Percentiles rank a stretch among this genome's conserved stretches.
Conservation (phyloP, 768 basidiomycete genomes). For the Suillus alpinus region DNA sequence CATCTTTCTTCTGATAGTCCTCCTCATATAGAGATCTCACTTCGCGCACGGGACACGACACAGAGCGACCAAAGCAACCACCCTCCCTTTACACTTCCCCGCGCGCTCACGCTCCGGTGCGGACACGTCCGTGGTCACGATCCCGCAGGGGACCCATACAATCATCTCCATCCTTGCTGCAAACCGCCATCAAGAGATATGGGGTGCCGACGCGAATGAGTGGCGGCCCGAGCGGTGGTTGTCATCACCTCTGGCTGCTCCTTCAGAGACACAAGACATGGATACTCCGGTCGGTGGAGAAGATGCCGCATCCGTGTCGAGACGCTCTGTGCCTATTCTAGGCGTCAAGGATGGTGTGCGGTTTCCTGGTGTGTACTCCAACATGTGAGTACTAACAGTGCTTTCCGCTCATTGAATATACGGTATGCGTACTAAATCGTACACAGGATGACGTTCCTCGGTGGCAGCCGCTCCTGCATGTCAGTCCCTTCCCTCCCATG, state of each 20-base stretch:
- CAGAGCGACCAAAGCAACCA: constrained; percentile 34
- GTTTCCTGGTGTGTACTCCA: constrained; percentile 43
- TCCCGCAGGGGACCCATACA: constrained; percentile 32
- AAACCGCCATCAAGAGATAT: constrained; percentile 40
- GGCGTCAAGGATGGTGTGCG: constrained; percentile 22
- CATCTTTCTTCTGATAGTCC: neutral
- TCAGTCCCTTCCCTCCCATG: constrained; percentile 18
- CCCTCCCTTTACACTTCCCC: constrained; percentile 40
- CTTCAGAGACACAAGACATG: constrained; percentile 15
- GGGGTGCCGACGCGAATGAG: constrained; percentile 45
- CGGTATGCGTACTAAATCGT: neutral
- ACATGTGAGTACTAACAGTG: constrained; percentile 30
- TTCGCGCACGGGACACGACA: too few species aligned
- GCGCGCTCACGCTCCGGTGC: constrained; percentile 34
- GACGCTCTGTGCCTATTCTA: neutral
- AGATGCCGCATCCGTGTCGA: neutral
- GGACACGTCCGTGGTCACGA: constrained; percentile 16
- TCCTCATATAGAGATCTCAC: neutral
- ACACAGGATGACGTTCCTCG: constrained; percentile 37
- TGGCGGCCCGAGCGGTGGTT: constrained; percentile 55
- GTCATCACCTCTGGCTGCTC: constrained; percentile 29
- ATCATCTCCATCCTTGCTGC: constrained; percentile 34
- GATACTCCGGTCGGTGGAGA: constrained; percentile 17
- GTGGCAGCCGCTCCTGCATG: constrained; percentile 35
- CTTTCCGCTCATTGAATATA: neutral